These are phyloP conservation scores for Pezicula rhizophila DNA, from an alignment of 2,329 filamentous ascomycete species.

Conservation along the genomic window DNA sequence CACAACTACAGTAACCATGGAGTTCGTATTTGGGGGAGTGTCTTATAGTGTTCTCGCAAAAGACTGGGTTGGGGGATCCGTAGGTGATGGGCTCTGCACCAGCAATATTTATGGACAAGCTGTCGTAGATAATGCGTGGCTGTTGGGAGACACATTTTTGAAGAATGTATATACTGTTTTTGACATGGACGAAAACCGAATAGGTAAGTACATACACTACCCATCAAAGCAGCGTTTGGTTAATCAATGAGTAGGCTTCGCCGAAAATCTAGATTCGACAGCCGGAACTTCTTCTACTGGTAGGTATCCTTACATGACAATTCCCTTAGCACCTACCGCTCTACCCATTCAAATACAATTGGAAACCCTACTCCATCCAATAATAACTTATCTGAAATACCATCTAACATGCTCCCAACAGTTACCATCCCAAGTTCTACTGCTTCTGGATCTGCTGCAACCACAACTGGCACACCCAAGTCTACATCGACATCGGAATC, in stretches of 20 bases:
- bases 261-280: conserved; percentile 9
- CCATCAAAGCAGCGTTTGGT: neutral
- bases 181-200: conserved; percentile 61
- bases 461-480: conserved; percentile 14
- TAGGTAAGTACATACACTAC: conserved; percentile 46
- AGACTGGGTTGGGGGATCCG: conserved; percentile 59
- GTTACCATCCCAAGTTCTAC: conserved; percentile 21
- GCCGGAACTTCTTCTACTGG: conserved; percentile 15
- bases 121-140: conserved; percentile 61
- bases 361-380: neutral
- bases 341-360: neutral
- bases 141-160: conserved; percentile 79
- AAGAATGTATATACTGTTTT: conserved; percentile 89
- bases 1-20: conserved; percentile 52
- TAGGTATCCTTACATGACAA: conserved; percentile 6
- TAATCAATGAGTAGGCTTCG: conserved; percentile 17
- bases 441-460: conserved; percentile 15
- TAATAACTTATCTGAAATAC: conserved; percentile 1
- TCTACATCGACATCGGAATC: conserved; percentile 6
- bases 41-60: conserved; percentile 60
- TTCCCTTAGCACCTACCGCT: neutral
- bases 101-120: conserved; percentile 72
- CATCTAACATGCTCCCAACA: conserved; percentile 26
- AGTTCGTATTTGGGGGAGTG: conserved; percentile 62
- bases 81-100: conserved; percentile 41